Conservation (phyloP, 306 rosid genomes). For the Leucaena leucocephala region DNA sequence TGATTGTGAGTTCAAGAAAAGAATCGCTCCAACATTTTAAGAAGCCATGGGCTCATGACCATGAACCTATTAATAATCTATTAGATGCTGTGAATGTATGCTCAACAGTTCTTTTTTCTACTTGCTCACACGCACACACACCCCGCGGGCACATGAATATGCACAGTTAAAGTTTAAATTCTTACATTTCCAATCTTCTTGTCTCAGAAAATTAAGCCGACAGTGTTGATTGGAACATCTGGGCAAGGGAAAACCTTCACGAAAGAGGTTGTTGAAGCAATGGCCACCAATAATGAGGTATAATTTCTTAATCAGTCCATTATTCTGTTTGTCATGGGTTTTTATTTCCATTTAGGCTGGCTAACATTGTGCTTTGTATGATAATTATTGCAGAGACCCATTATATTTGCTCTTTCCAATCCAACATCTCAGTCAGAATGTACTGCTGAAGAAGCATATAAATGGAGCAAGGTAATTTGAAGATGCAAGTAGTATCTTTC, state of each 20-base stretch:
- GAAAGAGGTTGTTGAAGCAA: slow-evolving; percentile 73
- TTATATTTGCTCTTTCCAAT: slow-evolving; percentile 53
- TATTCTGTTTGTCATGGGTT: background rate
- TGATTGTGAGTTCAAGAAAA: slow-evolving; percentile 78
- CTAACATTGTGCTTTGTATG: slow-evolving; percentile 23
- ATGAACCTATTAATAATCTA: slow-evolving; percentile 63
- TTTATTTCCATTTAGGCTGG: slow-evolving; percentile 1
- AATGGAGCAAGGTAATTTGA: slow-evolving; percentile 47
- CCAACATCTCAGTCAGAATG: slow-evolving; percentile 59
- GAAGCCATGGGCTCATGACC: slow-evolving; percentile 97
- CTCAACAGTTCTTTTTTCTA: slow-evolving; percentile 12
- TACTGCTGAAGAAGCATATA: slow-evolving; percentile 59
- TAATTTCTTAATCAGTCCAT: slow-evolving; percentile 3
- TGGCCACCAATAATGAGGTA: slow-evolving; percentile 86
- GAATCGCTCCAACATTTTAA: slow-evolving; percentile 95
- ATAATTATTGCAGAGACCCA: slow-evolving; percentile 42
- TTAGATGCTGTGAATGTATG: slow-evolving; percentile 72
- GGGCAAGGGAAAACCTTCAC: slow-evolving; percentile 83
- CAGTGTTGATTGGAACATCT: slow-evolving; percentile 90
- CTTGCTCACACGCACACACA: background rate
- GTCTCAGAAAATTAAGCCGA: slow-evolving; percentile 83
- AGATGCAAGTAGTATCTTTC: slow-evolving; percentile 1
- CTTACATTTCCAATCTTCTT: slow-evolving; percentile 31
- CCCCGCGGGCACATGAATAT: background rate
- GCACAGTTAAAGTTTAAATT: slow-evolving; percentile 10